Base-by-base conservation (phyloP, 2,329 filamentous ascomycete genomes). In the Iodosphaeria phyllophila region DNA sequence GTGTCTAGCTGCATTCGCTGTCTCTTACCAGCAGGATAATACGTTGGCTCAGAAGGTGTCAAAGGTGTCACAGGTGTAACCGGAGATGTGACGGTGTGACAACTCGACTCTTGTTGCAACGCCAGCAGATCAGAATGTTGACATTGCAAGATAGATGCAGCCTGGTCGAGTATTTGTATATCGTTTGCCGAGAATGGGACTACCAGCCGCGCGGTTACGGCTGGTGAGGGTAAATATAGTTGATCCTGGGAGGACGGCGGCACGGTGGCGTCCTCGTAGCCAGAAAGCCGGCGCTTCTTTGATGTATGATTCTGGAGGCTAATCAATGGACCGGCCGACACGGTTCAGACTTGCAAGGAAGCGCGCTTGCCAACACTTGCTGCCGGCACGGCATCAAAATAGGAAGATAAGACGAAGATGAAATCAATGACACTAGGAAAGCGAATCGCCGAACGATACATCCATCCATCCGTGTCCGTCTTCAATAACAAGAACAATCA, bases 271-370 rank as follows among this genome's bases (percentile, higher is more conserved):
- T 49, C 48, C 31, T 47, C 49, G 29, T 45, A 42, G 40, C 41
- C 44, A 38, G 50, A 48, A 34, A 47, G 46, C 44, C 54, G 50
- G 30, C 54, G 54, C 43, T 54, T 57, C 43, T 51, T 57, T 34
- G 51, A 42, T 36, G 46, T 46, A 38, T 34, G 43, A 35, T 43
- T 44, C 45, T 48, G 42, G 33, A 41, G 30, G 35, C 37, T 35
- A 36, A 39, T 47, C 42, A 49, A 46, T 35, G 30, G 30, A 37
- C 37, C 35, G 43, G 35, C 43, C 37, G 38, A 33, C 36, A 26
- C 29, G 30, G 27, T 34, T 30, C 30, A 35, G 36, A 39, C 33
- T 41, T 42, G 40, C 35, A 40, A 42, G 44, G 43, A 42, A 39
- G 40, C 35, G 40, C 39, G 34, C 35, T 37, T 30, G 32, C n/a